Conservation (phyloP, 2,329 filamentous ascomycete genomes). For the Rosellinia necatrix region DNA sequence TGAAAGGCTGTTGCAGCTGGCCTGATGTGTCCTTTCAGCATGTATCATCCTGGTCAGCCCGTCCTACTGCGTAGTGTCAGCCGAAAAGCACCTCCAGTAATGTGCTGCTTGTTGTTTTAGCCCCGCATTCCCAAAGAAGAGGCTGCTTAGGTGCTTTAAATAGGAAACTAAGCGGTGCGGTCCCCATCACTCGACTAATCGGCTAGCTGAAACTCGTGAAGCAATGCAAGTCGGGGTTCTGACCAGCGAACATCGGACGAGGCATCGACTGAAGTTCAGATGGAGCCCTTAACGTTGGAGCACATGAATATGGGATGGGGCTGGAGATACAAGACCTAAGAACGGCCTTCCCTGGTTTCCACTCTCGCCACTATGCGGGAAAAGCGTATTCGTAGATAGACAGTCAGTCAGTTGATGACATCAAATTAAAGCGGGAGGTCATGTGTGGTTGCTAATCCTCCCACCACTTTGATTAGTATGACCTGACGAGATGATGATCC, state of each 20-base stretch:
- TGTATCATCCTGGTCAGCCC: too few relatives aligned
- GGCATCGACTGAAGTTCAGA: neutral
- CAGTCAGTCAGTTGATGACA: slow-evolving; percentile 25
- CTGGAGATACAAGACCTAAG: neutral
- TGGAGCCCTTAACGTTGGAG: neutral
- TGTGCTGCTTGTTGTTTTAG: neutral
- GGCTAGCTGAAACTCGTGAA: slow-evolving; percentile 27
- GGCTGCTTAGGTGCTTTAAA: slow-evolving; percentile 25
- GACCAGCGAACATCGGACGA: slow-evolving; percentile 12
- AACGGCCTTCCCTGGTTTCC: neutral
- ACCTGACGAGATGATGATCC: slow-evolving; percentile 1
- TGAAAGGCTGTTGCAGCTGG: too few relatives aligned
- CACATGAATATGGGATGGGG: neutral
- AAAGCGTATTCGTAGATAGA: neutral
- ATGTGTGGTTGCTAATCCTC: slow-evolving; percentile 18
- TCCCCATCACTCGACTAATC: slow-evolving; percentile 21
- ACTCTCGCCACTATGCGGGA: neutral
- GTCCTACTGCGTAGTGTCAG: too few relatives aligned
- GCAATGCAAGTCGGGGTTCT: slow-evolving; percentile 23
- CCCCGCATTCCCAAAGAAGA: slow-evolving; percentile 24
- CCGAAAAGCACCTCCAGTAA: too few relatives aligned
- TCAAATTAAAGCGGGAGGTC: slow-evolving; percentile 24
- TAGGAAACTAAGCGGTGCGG: slow-evolving; percentile 19
- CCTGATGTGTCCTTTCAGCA: too few relatives aligned
- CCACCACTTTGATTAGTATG: slow-evolving; percentile 17